These are phyloP conservation scores for Tolypocladium guangdongense DNA, from an alignment of 2,329 filamentous ascomycete genomes.

Conservation along the genomic window DNA sequence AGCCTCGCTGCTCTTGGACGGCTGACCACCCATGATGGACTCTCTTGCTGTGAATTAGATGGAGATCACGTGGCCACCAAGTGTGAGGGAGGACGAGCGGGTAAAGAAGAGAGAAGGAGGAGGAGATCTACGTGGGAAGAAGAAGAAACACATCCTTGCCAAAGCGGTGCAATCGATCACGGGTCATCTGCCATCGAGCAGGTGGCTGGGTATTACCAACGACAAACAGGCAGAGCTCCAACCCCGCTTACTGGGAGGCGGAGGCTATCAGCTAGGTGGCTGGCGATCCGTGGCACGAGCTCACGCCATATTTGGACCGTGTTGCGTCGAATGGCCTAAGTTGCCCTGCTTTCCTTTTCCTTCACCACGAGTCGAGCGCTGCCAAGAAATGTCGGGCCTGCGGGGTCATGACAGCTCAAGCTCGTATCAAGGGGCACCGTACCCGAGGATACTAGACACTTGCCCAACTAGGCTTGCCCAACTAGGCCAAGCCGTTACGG, in stretches of 20 bases:
- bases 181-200: not conserved
- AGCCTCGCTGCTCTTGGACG: constrained; percentile 25
- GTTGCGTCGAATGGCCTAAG: not conserved
- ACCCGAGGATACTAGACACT: not conserved
- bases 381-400: not conserved
- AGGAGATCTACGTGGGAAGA: not conserved
- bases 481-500: no score
- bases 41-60: not conserved
- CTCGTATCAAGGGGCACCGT: not conserved
- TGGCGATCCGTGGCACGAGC: no score
- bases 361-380: not conserved
- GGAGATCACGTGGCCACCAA: not conserved
- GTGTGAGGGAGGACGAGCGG: not conserved
- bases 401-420: not conserved
- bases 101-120: not conserved
- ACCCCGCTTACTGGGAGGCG: not conserved
- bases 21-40: constrained; percentile 30
- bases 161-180: not conserved
- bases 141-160: not conserved
- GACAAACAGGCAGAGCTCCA: not conserved
- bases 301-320: no score
- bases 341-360: no score
- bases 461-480: not conserved
- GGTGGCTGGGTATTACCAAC: not conserved
- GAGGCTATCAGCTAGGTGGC: not conserved